A percentile compares a stretch with the other conserved stretches of the same genome.
phyloP scores from a whole-genome alignment of 1,284 basidiomycete genomes.

The Cryptococcus depauperatus region DNA sequence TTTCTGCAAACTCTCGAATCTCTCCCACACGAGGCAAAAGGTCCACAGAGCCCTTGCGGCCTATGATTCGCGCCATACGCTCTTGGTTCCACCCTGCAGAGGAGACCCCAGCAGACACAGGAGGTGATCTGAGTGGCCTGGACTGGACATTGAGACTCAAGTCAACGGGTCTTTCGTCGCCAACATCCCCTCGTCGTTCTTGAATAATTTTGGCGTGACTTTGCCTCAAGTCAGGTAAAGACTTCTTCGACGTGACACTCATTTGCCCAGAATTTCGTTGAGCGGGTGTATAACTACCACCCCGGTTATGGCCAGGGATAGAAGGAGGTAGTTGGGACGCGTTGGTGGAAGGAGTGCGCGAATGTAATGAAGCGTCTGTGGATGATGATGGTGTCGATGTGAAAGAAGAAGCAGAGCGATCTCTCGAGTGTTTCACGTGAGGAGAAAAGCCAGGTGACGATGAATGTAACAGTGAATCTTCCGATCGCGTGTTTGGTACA shows the following conservation, averaged over 20 bases:
- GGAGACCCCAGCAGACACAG: neutral
- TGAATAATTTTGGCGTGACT: constrained; percentile 49
- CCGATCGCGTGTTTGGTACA: constrained; percentile 23
- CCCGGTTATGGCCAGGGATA: constrained; percentile 27
- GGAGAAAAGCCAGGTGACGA: neutral
- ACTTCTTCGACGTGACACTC: constrained; percentile 58
- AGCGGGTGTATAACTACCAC: constrained; percentile 38
- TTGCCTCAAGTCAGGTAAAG: constrained; percentile 73
- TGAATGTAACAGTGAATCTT: constrained; percentile 20
- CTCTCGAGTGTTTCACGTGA: constrained; percentile 12
- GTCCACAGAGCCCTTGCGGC: constrained; percentile 25
- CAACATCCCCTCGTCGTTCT: constrained; percentile 29
- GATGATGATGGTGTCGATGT: constrained; percentile 27
- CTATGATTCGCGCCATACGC: constrained; percentile 5
- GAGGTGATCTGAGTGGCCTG: neutral
- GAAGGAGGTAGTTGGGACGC: constrained; percentile 7
- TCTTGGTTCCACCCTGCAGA: too few species aligned
- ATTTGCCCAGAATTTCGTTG: constrained; percentile 38
- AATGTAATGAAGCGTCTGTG: constrained; percentile 23
- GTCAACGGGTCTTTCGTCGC: constrained; percentile 6
- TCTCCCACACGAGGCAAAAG: constrained; percentile 17
- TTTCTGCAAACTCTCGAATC: constrained; percentile 6
- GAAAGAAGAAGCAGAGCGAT: constrained; percentile 20
- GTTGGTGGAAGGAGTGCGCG: constrained; percentile 17
- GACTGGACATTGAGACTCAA: neutral